Base-by-base conservation (phyloP, 2,329 filamentous ascomycete genomes). In the Atkinsonella texensis region DNA sequence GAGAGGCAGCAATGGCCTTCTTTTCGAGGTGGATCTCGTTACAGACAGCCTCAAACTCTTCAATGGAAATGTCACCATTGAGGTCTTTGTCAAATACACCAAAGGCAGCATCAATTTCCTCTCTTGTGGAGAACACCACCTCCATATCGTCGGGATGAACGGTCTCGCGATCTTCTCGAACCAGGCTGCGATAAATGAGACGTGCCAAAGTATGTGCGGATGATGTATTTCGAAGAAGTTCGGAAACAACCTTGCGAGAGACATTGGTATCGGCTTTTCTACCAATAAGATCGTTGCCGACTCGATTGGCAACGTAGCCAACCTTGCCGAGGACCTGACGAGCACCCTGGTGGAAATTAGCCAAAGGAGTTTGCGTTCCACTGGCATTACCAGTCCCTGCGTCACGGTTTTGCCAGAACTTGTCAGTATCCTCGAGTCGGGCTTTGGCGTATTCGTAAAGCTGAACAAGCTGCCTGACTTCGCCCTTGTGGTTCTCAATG, bases 11-110 rank as follows among this genome's bases (percentile, higher is more conserved):
- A 59, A 97, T 96, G 8, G 89, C 89, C 67, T 96, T 97, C 63
- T 91, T 87, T 71, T 97, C 91, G 15, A 91, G 81, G 38, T 91
- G 89, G 57, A 96, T 93, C 63, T 97, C 91, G 49, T 95, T 90
- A 68, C 89, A 95, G 23, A 94, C 89, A 20, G 87, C 82, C 66
- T 96, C 90, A 20, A 97, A 79, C 65, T 96, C 91, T 61, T 95
- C 89, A 80, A 95, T 89, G 0, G 87, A 94, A 48, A 96, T 95
- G 62, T 97, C 91, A 4, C 90, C 91, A 57, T 97, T 97, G 72
- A 96, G 81, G 61, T 97, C 91, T 63, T 93, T 94, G 70, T 97
- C 91, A 59, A 96, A 96, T 74, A 96, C 90, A 59, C 76, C 75
- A 61, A 97, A 96, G 0, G 90, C 90, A 2, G 86, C 86, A 50